Percentiles rank a stretch among this genome's conserved stretches.
Conservation (phyloP, 345 rosid genomes). For the Arabis alpina region DNA sequence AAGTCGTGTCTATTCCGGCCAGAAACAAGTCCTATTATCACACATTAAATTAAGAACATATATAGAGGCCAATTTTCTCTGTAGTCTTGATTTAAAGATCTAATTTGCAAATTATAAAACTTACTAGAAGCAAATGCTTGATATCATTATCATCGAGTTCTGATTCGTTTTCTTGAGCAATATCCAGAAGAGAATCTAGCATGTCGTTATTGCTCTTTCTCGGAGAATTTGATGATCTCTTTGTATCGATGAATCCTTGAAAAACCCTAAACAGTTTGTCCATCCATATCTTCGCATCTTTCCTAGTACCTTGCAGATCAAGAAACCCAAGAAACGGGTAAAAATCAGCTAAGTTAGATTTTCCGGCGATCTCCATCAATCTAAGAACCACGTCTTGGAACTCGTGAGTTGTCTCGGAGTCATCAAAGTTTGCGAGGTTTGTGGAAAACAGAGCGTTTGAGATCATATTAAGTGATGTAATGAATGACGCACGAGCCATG, state of each 20-base stretch:
- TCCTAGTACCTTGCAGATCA: constrained; percentile 30
- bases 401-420: constrained; percentile 16
- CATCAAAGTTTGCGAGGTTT: constrained; percentile 20
- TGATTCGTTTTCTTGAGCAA: constrained; percentile 26
- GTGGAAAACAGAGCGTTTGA: constrained; percentile 37
- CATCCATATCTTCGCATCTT: constrained; percentile 23
- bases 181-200: constrained; percentile 40
- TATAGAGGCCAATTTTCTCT: not conserved
- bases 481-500: constrained; percentile 38
- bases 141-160: constrained; percentile 31
- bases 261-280: constrained; percentile 30
- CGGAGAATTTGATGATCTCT: constrained; percentile 20
- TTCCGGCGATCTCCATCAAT: constrained; percentile 29
- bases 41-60: not conserved
- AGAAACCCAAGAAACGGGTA: constrained; percentile 28
- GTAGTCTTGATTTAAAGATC: not conserved
- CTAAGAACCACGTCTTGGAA: constrained; percentile 11
- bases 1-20: constrained; percentile 50
- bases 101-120: constrained; percentile 1
- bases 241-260: constrained; percentile 32
- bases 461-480: constrained; percentile 36
- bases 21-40: constrained; percentile 41
- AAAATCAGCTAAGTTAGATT: constrained; percentile 1
- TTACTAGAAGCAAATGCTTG: constrained; percentile 45
- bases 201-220: constrained; percentile 28